Base-by-base conservation (phyloP, 495 filamentous ascomycete species). In the Wilcoxina mikolae region DNA sequence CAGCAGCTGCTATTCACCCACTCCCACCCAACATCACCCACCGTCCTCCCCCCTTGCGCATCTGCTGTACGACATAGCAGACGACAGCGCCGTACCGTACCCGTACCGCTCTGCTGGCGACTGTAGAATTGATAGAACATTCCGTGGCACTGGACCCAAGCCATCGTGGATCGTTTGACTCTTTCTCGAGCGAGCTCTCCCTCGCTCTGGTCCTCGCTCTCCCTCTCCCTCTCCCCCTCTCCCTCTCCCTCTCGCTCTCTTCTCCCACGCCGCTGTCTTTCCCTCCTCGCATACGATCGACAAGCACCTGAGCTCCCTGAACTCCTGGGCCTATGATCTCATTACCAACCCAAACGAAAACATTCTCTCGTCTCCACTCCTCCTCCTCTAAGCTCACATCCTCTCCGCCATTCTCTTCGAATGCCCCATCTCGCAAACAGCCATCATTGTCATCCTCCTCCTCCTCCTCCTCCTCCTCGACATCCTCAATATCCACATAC, bases 401-500 rank as follows among this genome's bases (percentile, higher is more conserved):
- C 17, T 20, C 43, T 18, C 15, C 7, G 43, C 15, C 43, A 23
- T 23, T 46, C 23, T 46, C 22, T 25, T 46, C 43, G 23, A 46
- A 46, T 46, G 17, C 43, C 12, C 23, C 43, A 18, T 18, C 35
- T 12, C 15, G 35, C 35, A 18, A 39, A 46, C 26, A 33, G 27
- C 47, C 22, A 24, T 15, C 47, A 17, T n/a, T 15, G 15, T 27
- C 23, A 23, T 38, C 60, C 31, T 56, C 53, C 53, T 46, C 56
- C 39, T 15, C 23, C 50, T 35, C 53, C 18, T 27, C 42, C 56
- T 55, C 53, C 46, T 25, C 24, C 39, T 15, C 15, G 43, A 18
- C n/a, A 26, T 47, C 46, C 51, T 56, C 60, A 44, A 46, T 53
- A 51, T 31, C 18, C 27, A 35, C 33, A 24, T 39, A 54, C 51